Conservation (phyloP, 2,329 filamentous ascomycete genomes). For the Ophiocordyceps camponoti-rufipedis region DNA sequence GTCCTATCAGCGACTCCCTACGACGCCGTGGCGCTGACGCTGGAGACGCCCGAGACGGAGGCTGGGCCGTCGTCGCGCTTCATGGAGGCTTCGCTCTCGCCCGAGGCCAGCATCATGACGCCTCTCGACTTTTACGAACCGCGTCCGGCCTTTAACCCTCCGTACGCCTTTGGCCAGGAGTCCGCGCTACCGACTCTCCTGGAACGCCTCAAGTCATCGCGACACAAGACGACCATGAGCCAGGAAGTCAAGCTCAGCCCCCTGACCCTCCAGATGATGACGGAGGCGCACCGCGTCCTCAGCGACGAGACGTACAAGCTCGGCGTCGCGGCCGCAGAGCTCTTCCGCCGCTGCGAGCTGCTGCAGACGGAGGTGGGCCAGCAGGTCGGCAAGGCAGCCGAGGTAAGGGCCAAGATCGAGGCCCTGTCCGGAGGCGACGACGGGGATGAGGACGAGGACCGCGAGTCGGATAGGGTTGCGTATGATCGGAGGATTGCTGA, state of each 20-base stretch:
- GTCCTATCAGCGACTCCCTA: conserved; percentile 39
- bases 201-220: conserved; percentile 36
- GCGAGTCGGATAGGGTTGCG: conserved; percentile 27
- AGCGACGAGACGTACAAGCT: conserved; percentile 51
- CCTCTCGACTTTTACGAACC: conserved; percentile 38
- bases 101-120: conserved; percentile 19
- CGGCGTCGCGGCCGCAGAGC: conserved; percentile 50
- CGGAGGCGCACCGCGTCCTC: conserved; percentile 53
- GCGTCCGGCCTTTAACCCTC: conserved; percentile 48
- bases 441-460: conserved; percentile 13
- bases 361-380: conserved; percentile 49
- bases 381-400: conserved; percentile 47
- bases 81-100: conserved; percentile 23
- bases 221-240: conserved; percentile 41
- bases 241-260: conserved; percentile 54
- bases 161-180: conserved; percentile 37
- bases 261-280: conserved; percentile 52
- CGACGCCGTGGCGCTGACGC: conserved; percentile 38
- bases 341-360: conserved; percentile 53
- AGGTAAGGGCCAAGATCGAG: conserved; percentile 49
- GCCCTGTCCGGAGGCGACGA: conserved; percentile 27
- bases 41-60: conserved; percentile 38
- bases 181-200: conserved; percentile 38
- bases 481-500: conserved; percentile 39
- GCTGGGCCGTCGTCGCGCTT: conserved; percentile 20